Conservation (phyloP, 495 filamentous ascomycete species). For the Annulohypoxylon bovei region DNA sequence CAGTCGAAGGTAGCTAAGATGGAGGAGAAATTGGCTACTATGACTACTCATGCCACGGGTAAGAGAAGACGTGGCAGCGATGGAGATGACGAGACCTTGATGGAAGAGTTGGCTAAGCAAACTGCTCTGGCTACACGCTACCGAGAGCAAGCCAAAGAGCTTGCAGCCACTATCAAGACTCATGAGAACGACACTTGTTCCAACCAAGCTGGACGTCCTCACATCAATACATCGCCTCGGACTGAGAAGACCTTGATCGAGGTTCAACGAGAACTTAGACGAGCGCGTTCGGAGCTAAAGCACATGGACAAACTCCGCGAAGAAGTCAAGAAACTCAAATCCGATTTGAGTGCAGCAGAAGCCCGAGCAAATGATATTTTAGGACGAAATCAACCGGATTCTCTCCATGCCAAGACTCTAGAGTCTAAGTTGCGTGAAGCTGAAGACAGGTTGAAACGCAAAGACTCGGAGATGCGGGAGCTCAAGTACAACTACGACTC, state of each 20-base stretch:
- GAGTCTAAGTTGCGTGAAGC: constrained; percentile 54
- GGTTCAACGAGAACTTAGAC: constrained; percentile 57
- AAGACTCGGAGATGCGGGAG: constrained; percentile 63
- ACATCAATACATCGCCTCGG: constrained; percentile 49
- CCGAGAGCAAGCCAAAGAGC: constrained; percentile 70
- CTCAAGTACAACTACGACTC: constrained; percentile 62
- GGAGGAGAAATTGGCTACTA: constrained; percentile 70
- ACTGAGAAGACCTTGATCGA: constrained; percentile 59
- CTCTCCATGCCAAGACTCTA: constrained; percentile 52
- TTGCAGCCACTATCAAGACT: constrained; percentile 65
- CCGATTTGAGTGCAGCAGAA: constrained; percentile 58
- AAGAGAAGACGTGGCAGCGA: constrained; percentile 52
- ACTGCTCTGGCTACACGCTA: constrained; percentile 74
- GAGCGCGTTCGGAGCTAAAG: constrained; percentile 60
- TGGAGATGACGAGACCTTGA: constrained; percentile 60
- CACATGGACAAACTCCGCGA: constrained; percentile 59
- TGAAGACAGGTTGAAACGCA: constrained; percentile 54
- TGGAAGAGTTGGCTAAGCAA: constrained; percentile 71
- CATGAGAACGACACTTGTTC: constrained; percentile 49
- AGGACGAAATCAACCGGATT: constrained; percentile 20
- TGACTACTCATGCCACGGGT: constrained; percentile 63
- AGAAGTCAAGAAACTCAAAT: constrained; percentile 58
- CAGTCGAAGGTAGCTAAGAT: constrained; percentile 64
- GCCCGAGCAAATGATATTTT: constrained; percentile 49
- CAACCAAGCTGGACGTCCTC: constrained; percentile 39